A percentile compares a stretch with the other conserved stretches of the same genome.
Evolutionary conservation across 2,329 filamentous ascomycete species (phyloP).

Genomic region (Fusarium sambucinum): DNA sequence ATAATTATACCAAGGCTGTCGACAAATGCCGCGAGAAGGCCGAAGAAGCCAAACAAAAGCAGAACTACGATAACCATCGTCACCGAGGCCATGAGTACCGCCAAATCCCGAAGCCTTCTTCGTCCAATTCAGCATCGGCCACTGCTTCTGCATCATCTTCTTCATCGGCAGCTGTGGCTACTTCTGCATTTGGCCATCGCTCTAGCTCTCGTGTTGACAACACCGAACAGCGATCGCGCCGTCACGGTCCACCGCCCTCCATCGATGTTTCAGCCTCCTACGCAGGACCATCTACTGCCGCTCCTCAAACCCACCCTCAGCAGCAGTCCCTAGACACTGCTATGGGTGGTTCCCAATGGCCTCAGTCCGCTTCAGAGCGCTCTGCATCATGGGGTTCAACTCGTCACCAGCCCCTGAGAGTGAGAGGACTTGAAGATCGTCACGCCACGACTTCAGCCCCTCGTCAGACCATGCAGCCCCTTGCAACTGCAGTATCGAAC

Average conservation of each 20-base stretch:
- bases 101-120: constrained; percentile 59
- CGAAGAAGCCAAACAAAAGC: constrained; percentile 83
- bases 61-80: constrained; percentile 66
- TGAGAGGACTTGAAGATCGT: constrained; percentile 64
- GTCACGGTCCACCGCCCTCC: constrained; percentile 85
- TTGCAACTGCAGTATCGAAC: constrained; percentile 74
- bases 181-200: constrained; percentile 63
- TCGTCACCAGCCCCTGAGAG: constrained; percentile 65
- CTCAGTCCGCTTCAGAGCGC: constrained; percentile 42
- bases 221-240: constrained; percentile 72
- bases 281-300: constrained; percentile 54
- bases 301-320: constrained; percentile 34
- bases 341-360: constrained; percentile 41
- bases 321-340: constrained; percentile 45
- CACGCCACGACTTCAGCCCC: constrained; percentile 63
- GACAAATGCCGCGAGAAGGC: constrained; percentile 90
- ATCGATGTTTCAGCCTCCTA: constrained; percentile 63
- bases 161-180: constrained; percentile 29
- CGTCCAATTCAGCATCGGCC: constrained; percentile 50
- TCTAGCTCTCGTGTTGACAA: constrained; percentile 64
- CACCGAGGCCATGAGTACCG: constrained; percentile 64
- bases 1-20: constrained; percentile 97
- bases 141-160: constrained; percentile 53
- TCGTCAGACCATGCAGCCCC: constrained; percentile 67
- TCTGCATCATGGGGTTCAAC: constrained; percentile 43